Percentiles rank a stretch among this genome's conserved stretches.
phyloP scores from a whole-genome alignment of 176 grass and related monocot genomes.

The Puccinellia tenuiflora region DNA sequence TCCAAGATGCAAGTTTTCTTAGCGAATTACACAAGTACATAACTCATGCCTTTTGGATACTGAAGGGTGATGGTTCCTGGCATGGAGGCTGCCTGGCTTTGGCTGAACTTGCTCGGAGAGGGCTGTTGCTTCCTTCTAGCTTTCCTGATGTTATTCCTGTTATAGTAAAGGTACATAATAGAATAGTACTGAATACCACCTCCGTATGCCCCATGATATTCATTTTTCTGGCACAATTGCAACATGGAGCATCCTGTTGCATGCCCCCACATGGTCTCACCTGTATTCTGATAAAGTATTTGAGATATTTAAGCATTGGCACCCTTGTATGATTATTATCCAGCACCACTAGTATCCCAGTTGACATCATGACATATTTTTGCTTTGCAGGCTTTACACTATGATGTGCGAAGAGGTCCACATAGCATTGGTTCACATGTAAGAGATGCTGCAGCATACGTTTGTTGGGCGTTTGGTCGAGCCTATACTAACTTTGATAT shows the following conservation, averaged over 20 bases:
- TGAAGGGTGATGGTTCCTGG: slow-evolving; percentile 94
- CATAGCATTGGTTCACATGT: slow-evolving; percentile 97
- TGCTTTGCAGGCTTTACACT: slow-evolving; percentile 75
- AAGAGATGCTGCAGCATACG: slow-evolving; percentile 96
- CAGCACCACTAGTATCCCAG: not conserved
- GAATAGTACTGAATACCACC: not conserved
- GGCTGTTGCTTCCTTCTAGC: slow-evolving; percentile 77
- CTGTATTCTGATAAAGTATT: slow-evolving; percentile 19
- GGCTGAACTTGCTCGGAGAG: slow-evolving; percentile 91
- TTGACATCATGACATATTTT: slow-evolving; percentile 9
- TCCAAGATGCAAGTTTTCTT: slow-evolving; percentile 23
- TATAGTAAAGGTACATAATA: slow-evolving; percentile 59
- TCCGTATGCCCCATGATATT: not conserved
- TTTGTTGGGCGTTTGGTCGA: slow-evolving; percentile 96
- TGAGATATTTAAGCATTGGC: slow-evolving; percentile 1
- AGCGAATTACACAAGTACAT: not conserved
- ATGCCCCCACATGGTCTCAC: not conserved
- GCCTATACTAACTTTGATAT: slow-evolving; percentile 87
- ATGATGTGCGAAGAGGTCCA: slow-evolving; percentile 82
- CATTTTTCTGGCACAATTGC: slow-evolving; percentile 10
- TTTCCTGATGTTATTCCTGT: slow-evolving; percentile 83
- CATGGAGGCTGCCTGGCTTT: slow-evolving; percentile 97
- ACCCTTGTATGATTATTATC: slow-evolving; percentile 8
- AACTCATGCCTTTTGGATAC: slow-evolving; percentile 18
- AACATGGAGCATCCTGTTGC: not conserved